Evolutionary conservation across 805 yeast genomes (phyloP).

Genomic region (Saccharomycopsis guyanensis): DNA sequence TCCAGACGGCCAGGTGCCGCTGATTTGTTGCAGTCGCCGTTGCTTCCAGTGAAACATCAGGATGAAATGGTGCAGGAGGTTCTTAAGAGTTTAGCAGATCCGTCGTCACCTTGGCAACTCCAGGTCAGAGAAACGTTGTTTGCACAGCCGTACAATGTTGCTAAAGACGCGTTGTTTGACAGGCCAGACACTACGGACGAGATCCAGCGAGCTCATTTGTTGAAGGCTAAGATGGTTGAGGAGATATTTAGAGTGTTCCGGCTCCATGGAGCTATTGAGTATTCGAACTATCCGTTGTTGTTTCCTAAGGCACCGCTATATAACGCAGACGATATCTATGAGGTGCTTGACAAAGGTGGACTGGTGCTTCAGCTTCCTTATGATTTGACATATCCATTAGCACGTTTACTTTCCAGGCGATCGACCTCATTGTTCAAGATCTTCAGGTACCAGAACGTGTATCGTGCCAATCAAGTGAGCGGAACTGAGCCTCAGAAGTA

Average conservation of each 20-base stretch:
- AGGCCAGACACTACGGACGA: slow-evolving; percentile 27
- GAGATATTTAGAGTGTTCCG: slow-evolving; percentile 58
- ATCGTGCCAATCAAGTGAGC: slow-evolving; percentile 50
- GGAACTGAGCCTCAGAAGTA: slow-evolving; percentile 72
- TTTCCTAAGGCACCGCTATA: slow-evolving; percentile 78
- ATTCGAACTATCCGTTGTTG: slow-evolving; percentile 53
- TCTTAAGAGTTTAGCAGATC: slow-evolving; percentile 73
- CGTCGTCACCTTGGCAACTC: slow-evolving; percentile 89
- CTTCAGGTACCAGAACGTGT: slow-evolving; percentile 67
- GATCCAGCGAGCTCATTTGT: slow-evolving; percentile 26
- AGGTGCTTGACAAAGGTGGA: slow-evolving; percentile 79
- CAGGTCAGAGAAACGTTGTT: slow-evolving; percentile 85
- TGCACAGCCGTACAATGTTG: slow-evolving; percentile 75
- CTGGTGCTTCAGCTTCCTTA: slow-evolving; percentile 83
- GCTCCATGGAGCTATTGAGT: slow-evolving; percentile 83
- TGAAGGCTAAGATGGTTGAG: slow-evolving; percentile 52
- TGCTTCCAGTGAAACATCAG: slow-evolving; percentile 81
- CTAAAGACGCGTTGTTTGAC: slow-evolving; percentile 80
- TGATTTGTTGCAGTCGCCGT: slow-evolving; percentile 67
- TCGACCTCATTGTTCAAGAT: slow-evolving; percentile 10
- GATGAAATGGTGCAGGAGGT: slow-evolving; percentile 89
- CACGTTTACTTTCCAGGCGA: slow-evolving; percentile 64
- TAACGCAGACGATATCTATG: slow-evolving; percentile 59
- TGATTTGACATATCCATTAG: slow-evolving; percentile 85
- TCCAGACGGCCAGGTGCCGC: slow-evolving; percentile 71